A percentile compares a stretch with the other conserved stretches of the same genome.
Evolutionary conservation across 2,329 filamentous ascomycete species (phyloP).

Genomic region (Diaporthe ilicicola): DNA sequence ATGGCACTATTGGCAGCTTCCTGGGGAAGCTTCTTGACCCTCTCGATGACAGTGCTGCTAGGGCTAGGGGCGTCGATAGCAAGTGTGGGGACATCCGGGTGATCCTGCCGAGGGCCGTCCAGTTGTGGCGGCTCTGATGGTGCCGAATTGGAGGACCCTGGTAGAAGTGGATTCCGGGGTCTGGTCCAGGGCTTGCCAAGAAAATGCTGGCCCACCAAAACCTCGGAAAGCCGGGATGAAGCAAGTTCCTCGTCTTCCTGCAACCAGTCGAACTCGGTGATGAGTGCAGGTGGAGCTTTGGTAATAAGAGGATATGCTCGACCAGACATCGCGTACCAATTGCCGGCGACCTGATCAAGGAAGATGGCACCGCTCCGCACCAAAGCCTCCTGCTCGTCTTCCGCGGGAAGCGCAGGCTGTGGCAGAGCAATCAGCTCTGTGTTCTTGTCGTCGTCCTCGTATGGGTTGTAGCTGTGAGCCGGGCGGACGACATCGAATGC

Average conservation of each 20-base stretch:
- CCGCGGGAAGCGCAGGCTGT: conserved; percentile 75
- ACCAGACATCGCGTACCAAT: conserved; percentile 95
- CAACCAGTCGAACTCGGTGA: conserved; percentile 56
- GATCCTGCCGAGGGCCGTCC: conserved; percentile 38
- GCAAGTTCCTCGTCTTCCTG: conserved; percentile 47
- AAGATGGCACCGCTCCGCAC: conserved; percentile 75
- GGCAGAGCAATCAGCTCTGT: conserved; percentile 85
- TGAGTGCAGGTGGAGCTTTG: conserved; percentile 62
- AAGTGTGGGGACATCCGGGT: conserved; percentile 44
- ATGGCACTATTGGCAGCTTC: conserved; percentile 58
- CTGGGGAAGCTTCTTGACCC: conserved; percentile 59
- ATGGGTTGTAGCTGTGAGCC: background rate
- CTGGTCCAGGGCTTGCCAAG: conserved; percentile 55
- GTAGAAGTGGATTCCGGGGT: conserved; percentile 34
- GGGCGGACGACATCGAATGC: conserved; percentile 90
- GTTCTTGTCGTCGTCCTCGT: conserved; percentile 66
- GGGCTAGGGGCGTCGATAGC: conserved; percentile 31
- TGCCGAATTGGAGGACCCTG: conserved; percentile 30
- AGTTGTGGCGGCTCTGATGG: background rate
- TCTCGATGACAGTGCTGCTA: conserved; percentile 53
- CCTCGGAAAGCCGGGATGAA: conserved; percentile 62
- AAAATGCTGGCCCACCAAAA: conserved; percentile 76
- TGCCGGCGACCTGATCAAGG: conserved; percentile 86
- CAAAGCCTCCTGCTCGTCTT: conserved; percentile 57
- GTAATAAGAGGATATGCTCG: conserved; percentile 85